These are phyloP conservation scores for Albizia julibrissin DNA, from an alignment of 306 rosid genomes.

Conservation along the genomic window DNA sequence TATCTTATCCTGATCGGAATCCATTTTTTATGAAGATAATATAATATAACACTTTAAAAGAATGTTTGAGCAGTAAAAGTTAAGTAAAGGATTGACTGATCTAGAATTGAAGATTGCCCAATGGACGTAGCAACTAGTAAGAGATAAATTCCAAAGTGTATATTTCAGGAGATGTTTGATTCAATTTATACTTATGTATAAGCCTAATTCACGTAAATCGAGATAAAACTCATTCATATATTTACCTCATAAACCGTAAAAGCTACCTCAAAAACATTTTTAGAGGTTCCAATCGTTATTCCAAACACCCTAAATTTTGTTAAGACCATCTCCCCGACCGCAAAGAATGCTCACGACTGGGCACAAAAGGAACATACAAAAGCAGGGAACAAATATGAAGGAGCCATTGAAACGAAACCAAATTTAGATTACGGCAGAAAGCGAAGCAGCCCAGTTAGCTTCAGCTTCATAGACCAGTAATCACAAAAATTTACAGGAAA, in stretches of 20 bases:
- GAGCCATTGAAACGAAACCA: not conserved
- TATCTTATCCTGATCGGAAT: not conserved
- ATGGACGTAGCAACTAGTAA: not conserved
- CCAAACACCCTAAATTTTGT: too few relatives aligned
- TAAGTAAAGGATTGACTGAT: not conserved
- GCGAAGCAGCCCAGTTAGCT: not conserved
- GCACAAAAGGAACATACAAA: not conserved
- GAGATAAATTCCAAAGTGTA: not conserved
- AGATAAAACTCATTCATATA: too few relatives aligned
- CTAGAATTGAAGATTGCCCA: not conserved
- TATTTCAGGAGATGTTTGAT: too few relatives aligned
- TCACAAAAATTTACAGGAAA: not conserved
- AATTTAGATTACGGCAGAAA: not conserved
- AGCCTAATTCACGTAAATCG: too few relatives aligned
- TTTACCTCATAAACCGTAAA: too few relatives aligned
- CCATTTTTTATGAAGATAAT: not conserved
- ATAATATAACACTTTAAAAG: not conserved
- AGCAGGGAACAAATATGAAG: not conserved
- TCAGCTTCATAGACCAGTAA: not conserved
- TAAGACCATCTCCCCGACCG: not conserved
- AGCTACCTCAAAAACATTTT: too few relatives aligned
- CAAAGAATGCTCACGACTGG: not conserved
- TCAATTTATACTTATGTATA: too few relatives aligned
- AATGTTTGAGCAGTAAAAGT: not conserved
- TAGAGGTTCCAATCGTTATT: too few relatives aligned